Conservation (phyloP, 495 filamentous ascomycete genomes). For the Neurospora sp. region DNA sequence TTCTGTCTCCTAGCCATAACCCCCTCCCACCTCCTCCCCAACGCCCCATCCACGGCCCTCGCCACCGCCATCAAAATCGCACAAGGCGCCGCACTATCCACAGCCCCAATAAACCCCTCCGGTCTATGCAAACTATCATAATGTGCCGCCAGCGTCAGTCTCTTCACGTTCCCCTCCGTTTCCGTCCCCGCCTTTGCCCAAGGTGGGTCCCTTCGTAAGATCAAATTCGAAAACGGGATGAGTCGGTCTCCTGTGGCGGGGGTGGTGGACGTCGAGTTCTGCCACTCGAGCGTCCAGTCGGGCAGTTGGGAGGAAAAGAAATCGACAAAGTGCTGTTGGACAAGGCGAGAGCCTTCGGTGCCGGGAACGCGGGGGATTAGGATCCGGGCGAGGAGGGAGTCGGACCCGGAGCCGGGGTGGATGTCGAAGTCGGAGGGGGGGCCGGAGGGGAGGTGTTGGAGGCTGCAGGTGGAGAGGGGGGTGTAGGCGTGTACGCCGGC, state of each 20-base stretch:
- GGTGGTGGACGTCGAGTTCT: conserved; percentile 77
- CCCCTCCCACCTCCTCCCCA: conserved; percentile 70
- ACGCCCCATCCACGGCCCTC: conserved; percentile 62
- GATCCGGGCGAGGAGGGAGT: conserved; percentile 75
- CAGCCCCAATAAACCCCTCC: conserved; percentile 84
- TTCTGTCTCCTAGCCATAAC: conserved; percentile 44
- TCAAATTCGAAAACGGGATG: conserved; percentile 78
- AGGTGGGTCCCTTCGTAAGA: conserved; percentile 84
- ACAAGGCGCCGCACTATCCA: conserved; percentile 86
- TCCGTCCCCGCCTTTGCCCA: conserved; percentile 34
- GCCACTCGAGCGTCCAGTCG: conserved; percentile 67
- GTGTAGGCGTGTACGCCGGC: conserved; percentile 49
- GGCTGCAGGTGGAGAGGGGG: conserved; percentile 58
- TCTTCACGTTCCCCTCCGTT: conserved; percentile 56
- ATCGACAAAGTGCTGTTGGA: conserved; percentile 73
- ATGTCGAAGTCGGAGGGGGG: conserved; percentile 68
- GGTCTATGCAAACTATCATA: conserved; percentile 83
- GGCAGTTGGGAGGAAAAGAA: conserved; percentile 70
- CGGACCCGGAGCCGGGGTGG: conserved; percentile 50
- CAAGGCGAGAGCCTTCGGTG: conserved; percentile 44
- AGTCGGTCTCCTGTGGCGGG: conserved; percentile 57
- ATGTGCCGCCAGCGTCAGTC: conserved; percentile 84
- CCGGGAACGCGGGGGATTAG: conserved; percentile 85
- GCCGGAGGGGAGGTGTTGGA: conserved; percentile 56
- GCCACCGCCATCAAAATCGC: conserved; percentile 85